Evolutionary conservation across 306 rosid species (phyloP), one percentile per base, ranked within the genome.

Genomic region (Chamaecrista fasciculata): DNA sequence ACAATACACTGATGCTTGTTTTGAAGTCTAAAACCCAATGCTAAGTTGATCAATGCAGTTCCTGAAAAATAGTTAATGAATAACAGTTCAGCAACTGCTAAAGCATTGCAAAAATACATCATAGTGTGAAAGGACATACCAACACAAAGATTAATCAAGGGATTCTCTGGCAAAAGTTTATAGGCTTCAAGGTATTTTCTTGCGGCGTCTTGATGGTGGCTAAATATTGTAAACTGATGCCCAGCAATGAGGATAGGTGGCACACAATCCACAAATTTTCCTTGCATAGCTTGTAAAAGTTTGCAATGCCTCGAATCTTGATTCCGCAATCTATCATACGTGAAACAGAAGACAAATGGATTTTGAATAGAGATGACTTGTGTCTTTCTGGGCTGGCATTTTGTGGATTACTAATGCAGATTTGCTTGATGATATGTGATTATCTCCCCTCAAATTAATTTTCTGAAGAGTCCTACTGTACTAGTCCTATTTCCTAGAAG

Each of bases 181-280:
- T 88, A 86, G 64, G 97, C 98, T 83, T 93, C 96, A 47, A 93
- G 93, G 75, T 93, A 93, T 71, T 89, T 91, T 72, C 89, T 86
- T 21, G 96, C 89, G 11, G 97, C 98, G 20, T 90, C 97, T 88
- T 90, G 98, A 65, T 90, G 97, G 66, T 87, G 91, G 72, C 94
- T 88, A 58, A 68, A 76, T 55, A 66, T 3, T 40, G 96, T 88
- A 72, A 84, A 83, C 60, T 90, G 98, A 74, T 90, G 96, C 28
- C 85, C 98, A 2, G 86, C 76, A 75, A 93, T 85, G 69, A 93
- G 71, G 58, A 83, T 70, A 43, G 98, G 97, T 11, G 98, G 91
- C 44, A 86, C 96, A 80, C 85, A 86, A 69, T 93, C 97, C 47
- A 50, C 62, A 59, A 78, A 79, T 47, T 93, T 87, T 62, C 77